Base-by-base conservation (phyloP, 1,284 basidiomycete genomes). In the Cutaneotrichosporon sp. region DNA sequence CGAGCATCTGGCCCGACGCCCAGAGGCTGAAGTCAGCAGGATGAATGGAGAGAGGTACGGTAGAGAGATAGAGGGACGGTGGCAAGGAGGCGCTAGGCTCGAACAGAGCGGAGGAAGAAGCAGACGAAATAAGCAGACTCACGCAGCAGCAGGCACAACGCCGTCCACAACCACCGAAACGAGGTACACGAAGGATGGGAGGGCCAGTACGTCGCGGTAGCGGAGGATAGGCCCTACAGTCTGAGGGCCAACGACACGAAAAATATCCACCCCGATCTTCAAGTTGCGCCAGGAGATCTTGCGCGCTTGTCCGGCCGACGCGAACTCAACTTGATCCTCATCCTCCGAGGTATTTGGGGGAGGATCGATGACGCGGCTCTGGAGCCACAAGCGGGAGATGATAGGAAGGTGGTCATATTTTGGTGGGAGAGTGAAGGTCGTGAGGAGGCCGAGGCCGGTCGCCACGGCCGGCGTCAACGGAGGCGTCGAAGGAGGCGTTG, bases 391-490 rank as follows among this genome's bases (percentile, higher is more conserved):
- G 89, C 85, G 80, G 91, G 91, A 7, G 90, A 91, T 72, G 91
- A 90, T 78, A 89, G 91, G 49, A 91, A 85, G 65, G 90, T 87
- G 2, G 89, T 90, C 78, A 89, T 30, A 80, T 84, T 68, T 10
- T 5, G 51, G 21, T 21, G 58, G 40, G 32, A 59, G 21, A 16
- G 21, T 36, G 58, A 56, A 6, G 21, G 58, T 51, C 13, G 58
- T 32, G 14, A 60, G 18, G 42, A 46, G 42, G 18, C 42, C 42
- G 18, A 46, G 42, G 3, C 42, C 42, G 16, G 18, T n/a, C 42
- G 42, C 18, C 18, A n/a, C 18, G 4, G 40, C 40, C 5, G 9
- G 40, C 5, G 18, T 46, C 42, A 5, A 36, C 2, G 34, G 34
- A 13, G 26, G 26, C 26, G 18, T 46, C 42, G 11, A 36, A 36